Conservation (phyloP, 2,329 filamentous ascomycete species). For the Bipolaris gigantea region DNA sequence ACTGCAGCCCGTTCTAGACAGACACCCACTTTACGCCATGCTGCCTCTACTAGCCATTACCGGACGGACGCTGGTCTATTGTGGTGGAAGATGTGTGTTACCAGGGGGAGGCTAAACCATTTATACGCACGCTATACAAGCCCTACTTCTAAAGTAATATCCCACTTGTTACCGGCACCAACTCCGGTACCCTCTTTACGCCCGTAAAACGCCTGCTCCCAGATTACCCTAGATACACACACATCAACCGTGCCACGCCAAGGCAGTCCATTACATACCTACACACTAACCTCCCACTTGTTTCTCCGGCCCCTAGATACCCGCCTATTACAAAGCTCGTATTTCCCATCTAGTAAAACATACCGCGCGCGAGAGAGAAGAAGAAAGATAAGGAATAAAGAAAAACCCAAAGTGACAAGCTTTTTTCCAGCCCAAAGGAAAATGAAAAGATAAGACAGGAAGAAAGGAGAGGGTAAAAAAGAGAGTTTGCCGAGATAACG, state of each 20-base stretch:
- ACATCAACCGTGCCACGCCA: neutral
- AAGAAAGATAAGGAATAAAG: too few species aligned
- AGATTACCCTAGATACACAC: neutral
- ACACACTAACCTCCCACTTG: neutral
- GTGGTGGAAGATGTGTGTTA: too few species aligned
- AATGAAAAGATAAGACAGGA: neutral
- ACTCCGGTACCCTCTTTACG: neutral
- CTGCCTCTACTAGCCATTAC: too few species aligned
- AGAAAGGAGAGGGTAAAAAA: too few species aligned
- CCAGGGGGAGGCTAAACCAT: neutral
- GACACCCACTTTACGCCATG: too few species aligned
- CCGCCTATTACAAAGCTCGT: constrained; percentile 10
- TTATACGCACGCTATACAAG: neutral
- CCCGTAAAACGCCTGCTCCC: neutral
- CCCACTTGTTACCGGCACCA: neutral
- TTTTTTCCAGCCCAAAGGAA: constrained; percentile 1
- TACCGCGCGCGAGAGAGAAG: neutral
- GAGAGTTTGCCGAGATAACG: constrained; percentile 13
- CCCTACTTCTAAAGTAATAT: neutral
- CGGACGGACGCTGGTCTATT: neutral
- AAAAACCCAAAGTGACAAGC: neutral
- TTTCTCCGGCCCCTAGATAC: neutral
- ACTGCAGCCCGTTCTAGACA: neutral
- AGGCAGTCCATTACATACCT: neutral
- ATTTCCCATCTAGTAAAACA: constrained; percentile 10